A percentile compares a stretch with the other conserved stretches of the same genome.
Evolutionary conservation across 257 asterid species (phyloP).

Genomic region (Anisodus acutangulus): DNA sequence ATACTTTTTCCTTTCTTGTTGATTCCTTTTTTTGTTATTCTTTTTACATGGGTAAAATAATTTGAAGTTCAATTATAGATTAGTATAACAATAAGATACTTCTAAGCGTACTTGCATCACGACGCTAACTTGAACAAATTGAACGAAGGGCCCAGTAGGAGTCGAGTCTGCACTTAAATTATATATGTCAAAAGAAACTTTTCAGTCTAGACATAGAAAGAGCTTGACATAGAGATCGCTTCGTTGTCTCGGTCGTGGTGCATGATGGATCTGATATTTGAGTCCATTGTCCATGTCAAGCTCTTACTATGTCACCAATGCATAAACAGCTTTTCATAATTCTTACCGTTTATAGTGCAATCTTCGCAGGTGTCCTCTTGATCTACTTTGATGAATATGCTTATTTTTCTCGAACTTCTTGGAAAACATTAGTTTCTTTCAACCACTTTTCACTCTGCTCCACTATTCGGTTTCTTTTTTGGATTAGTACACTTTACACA

Average conservation of each 20-base stretch:
- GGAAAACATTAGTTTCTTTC: neutral
- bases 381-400: neutral
- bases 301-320: neutral
- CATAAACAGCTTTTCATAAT: neutral
- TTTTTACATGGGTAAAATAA: slow-evolving; percentile 65
- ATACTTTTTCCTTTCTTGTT: slow-evolving; percentile 57
- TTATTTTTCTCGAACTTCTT: neutral
- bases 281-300: neutral
- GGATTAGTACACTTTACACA: neutral
- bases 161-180: neutral
- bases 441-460: neutral
- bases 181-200: neutral
- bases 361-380: neutral
- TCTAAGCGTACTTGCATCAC: neutral
- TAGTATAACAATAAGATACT: neutral
- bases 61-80: neutral
- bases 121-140: neutral
- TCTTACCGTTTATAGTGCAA: neutral
- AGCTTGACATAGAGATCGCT: neutral
- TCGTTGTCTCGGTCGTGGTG: neutral
- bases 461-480: neutral
- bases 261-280: neutral
- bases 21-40: slow-evolving; percentile 29
- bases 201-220: neutral
- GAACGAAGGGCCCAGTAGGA: neutral